Base-by-base conservation (phyloP, 2,329 filamentous ascomycete species). In the Arachnopeziza araneosa region DNA sequence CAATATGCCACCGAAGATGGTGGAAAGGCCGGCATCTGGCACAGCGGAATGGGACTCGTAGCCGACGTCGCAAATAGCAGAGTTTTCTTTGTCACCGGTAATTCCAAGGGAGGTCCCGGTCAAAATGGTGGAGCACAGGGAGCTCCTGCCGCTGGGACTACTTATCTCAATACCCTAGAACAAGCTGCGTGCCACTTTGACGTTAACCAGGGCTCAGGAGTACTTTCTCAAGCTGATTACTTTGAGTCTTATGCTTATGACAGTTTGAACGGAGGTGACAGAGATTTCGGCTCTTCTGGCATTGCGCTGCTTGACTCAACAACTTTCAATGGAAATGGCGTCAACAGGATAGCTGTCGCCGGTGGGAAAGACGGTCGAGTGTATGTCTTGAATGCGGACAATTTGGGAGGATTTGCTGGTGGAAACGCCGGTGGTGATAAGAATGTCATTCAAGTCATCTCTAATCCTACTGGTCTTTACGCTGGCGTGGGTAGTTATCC, bases 71-170 rank as follows among this genome's bases (percentile, higher is more conserved):
- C 36, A 12, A 30, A 36, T 26, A 51, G 54, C 21, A 22, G 58
- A 36, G 19, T 60, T n/a, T 60, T 61, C 52, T 61, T 63, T 23
- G 57, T 57, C 12, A 63, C 62, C 24, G 62, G 50, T 21, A 60
- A 59, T 23, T 61, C 57, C 36, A 48, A 30, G n/a, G 52, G 58
- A 30, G 59, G 59, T 26, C 44, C 54, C 19, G 59, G 59, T 24
- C n/a, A 55, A 10, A 56, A 60, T n/a, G 52, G 61, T 32, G 26
- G 10, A 21, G 36, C 36, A 12, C 6, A 14, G 10, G 59, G 59
- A 21, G 50, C 21, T n/a, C 26, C 59, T 19, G 55, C 55, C 1
- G 26, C 50, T 50, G 59, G 59, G 2, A 54, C 24, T n/a, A 50
- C n/a, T 17, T 54, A 53, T 44, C 36, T 56, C 9, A 23, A n/a